phyloP scores from a whole-genome alignment of 352 stramenopile species.

The Globisporangium viniferum region DNA sequence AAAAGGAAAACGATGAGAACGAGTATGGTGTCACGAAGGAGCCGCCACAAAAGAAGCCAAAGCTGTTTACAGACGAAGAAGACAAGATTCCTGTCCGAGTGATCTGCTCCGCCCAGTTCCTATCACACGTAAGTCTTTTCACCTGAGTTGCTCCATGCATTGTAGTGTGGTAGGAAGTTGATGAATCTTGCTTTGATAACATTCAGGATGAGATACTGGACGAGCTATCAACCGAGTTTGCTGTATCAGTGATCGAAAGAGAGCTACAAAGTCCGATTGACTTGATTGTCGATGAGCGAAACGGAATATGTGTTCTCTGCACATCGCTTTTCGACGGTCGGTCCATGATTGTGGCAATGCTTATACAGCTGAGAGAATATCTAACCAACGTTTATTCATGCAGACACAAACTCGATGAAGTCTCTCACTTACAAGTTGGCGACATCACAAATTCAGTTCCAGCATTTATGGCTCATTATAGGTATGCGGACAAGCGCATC shows the following conservation, averaged over 20 bases:
- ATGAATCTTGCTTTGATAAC: too few species aligned
- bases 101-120: slow-evolving; percentile 16
- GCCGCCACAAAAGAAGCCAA: slow-evolving; percentile 22
- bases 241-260: slow-evolving; percentile 57
- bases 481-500: slow-evolving; percentile 24
- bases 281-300: slow-evolving; percentile 66
- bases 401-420: slow-evolving; percentile 30
- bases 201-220: slow-evolving; percentile 59
- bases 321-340: slow-evolving; percentile 39
- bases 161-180: not conserved
- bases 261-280: slow-evolving; percentile 51
- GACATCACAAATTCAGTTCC: slow-evolving; percentile 48
- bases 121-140: slow-evolving; percentile 2
- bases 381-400: too few species aligned
- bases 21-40: slow-evolving; percentile 9
- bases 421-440: slow-evolving; percentile 59
- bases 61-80: slow-evolving; percentile 12
- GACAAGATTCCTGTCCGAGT: slow-evolving; percentile 14
- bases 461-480: slow-evolving; percentile 63
- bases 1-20: not conserved
- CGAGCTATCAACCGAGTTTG: slow-evolving; percentile 52
- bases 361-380: not conserved
- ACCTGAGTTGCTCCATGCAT: not conserved
- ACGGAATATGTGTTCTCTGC: slow-evolving; percentile 46
- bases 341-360: not conserved